Evolutionary conservation across 768 basidiomycete genomes (phyloP).

Genomic region (Leucosporidium creatinivorum): DNA sequence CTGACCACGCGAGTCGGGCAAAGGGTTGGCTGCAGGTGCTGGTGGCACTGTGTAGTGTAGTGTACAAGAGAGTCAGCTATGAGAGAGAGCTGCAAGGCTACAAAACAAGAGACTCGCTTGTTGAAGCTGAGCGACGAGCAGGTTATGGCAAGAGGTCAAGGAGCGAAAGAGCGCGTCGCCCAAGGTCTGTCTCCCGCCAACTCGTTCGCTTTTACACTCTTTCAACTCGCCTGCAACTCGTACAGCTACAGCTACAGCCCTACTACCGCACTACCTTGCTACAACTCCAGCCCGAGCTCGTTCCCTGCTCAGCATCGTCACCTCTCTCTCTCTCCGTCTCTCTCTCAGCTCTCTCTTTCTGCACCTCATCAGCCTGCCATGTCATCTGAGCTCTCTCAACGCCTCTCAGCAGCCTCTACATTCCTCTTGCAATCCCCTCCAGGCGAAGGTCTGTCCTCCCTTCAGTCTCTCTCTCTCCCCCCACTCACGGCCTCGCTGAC

Average conservation of each 20-base stretch:
- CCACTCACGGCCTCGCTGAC: neutral
- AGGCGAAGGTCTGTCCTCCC: constrained; percentile 15
- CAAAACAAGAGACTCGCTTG: neutral
- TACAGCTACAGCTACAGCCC: too few relatives aligned
- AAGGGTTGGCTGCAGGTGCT: constrained; percentile 7
- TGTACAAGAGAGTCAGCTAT: neutral
- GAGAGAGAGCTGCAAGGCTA: neutral
- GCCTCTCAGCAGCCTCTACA: constrained; percentile 1
- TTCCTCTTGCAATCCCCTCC: constrained; percentile 30
- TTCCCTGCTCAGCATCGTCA: neutral
- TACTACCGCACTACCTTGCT: too few relatives aligned
- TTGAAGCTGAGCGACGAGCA: neutral
- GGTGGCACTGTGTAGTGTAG: neutral
- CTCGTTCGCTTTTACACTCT: too few relatives aligned
- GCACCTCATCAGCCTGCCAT: neutral
- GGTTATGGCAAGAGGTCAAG: neutral
- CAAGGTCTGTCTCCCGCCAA: too few relatives aligned
- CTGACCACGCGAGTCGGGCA: constrained; percentile 25
- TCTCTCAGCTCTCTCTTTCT: neutral
- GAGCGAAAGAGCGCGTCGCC: neutral
- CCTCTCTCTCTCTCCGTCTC: neutral
- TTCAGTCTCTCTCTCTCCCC: neutral
- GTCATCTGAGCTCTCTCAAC: neutral
- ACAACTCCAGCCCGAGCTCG: too few relatives aligned
- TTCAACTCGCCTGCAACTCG: too few relatives aligned